Base-by-base conservation (phyloP, 2,329 filamentous ascomycete species). In the Chaetomium sp. region DNA sequence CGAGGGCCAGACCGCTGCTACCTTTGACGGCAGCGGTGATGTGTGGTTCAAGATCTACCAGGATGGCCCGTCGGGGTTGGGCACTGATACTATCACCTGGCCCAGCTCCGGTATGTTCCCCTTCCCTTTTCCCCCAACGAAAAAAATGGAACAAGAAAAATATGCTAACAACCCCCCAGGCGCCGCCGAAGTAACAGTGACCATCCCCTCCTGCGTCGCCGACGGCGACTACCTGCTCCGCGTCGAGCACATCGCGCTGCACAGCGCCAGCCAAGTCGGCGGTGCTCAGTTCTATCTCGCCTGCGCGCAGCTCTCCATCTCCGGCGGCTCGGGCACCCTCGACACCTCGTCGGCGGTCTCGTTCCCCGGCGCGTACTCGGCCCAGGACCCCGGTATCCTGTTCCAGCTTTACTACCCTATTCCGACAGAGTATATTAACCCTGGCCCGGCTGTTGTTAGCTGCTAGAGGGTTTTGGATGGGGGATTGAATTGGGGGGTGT, bases 41-140 rank as follows among this genome's bases (percentile, higher is more conserved):
- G 70, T 72, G 11, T 74, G 72, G 71, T 73, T 73, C 66, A 74
- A 74, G 67, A 70, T 74, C 43, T 72, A 65, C 64, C 70, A 74
- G 65, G 71, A 74, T 58, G 65, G 69, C 58, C 71, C 71, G 5
- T 61, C 61, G 19, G 63, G 62, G 0, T 51, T 65, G 6, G 69
- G 68, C 4, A 65, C 67, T 2, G 62, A 65, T 4, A 64, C 67
- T n/a, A 66, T 74, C 52, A 68, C 54, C 1, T 75, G 72, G 71
- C 70, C 71, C 5, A 68, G 67, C 32, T 65, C 68, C 35, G 69
- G 72, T 72, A 43, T 11, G 60, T 54, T 4, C 5, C 10, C 37
- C 9, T 32, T 27, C 2, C 11, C n/a, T 42, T 10, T n/a, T 45
- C 46, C 34, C 19, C 2, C 19, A 27, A 27, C 19, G 19, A 27